These are phyloP conservation scores for Cutaneotrichosporon dermatis DNA, from an alignment of 1,284 basidiomycete species.

Conservation along the genomic window DNA sequence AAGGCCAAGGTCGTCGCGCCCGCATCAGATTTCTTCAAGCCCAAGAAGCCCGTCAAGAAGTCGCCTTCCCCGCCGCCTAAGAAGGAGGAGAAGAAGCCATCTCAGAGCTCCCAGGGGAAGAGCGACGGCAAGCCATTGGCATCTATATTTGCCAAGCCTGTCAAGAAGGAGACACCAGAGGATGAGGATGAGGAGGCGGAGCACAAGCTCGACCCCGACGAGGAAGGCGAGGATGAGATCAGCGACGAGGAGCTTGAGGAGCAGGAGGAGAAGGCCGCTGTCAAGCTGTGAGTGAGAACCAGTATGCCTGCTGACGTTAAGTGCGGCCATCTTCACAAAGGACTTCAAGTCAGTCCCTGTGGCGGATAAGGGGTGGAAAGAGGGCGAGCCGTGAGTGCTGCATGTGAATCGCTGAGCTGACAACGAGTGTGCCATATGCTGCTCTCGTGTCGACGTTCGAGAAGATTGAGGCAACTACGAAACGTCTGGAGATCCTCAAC, in stretches of 20 bases:
- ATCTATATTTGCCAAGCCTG: slow-evolving; percentile 46
- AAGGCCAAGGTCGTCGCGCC: slow-evolving; percentile 27
- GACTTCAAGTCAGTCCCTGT: slow-evolving; percentile 65
- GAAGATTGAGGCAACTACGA: slow-evolving; percentile 90
- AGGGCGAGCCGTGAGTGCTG: slow-evolving; percentile 68
- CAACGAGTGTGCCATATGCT: slow-evolving; percentile 79
- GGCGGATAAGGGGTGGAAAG: slow-evolving; percentile 78
- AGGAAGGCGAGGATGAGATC: slow-evolving; percentile 46
- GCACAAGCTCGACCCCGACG: slow-evolving; percentile 37
- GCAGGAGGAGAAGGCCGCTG: slow-evolving; percentile 57
- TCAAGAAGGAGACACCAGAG: slow-evolving; percentile 27
- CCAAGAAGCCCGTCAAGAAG: slow-evolving; percentile 1
- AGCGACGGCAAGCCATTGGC: slow-evolving; percentile 43
- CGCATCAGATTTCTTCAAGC: slow-evolving; percentile 29
- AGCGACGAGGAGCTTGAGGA: slow-evolving; percentile 51
- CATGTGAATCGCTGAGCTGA: slow-evolving; percentile 4
- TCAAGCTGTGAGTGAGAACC: slow-evolving; percentile 58
- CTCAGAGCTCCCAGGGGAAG: too few species aligned
- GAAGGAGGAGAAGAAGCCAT: too few species aligned
- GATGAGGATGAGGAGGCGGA: slow-evolving; percentile 21
- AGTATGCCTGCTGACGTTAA: slow-evolving; percentile 38
- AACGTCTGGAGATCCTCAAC: slow-evolving; percentile 88
- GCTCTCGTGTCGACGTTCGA: slow-evolving; percentile 84
- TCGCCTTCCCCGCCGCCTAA: background rate
- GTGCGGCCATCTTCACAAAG: slow-evolving; percentile 56